Conservation (phyloP, 495 filamentous ascomycete species). For the Pyrenula aspistea region DNA sequence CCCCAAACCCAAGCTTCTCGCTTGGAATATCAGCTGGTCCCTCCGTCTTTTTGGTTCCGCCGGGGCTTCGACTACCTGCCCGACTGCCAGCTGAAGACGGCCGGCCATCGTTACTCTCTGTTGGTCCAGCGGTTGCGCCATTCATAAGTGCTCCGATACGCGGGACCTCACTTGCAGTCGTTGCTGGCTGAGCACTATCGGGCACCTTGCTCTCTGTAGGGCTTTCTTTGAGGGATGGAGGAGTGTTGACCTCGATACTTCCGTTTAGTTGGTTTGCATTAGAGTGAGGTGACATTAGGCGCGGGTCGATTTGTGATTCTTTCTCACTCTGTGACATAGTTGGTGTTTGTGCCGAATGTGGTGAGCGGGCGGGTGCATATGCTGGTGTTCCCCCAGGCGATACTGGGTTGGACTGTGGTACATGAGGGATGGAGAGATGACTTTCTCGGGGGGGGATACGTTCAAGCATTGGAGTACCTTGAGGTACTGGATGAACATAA, state of each 20-base stretch:
- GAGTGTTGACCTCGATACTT: constrained; percentile 12
- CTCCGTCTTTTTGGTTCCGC: constrained; percentile 22
- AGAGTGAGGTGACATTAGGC: constrained; percentile 26
- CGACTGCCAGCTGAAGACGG: constrained; percentile 13
- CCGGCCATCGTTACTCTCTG: constrained; percentile 22
- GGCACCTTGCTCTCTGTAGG: constrained; percentile 16
- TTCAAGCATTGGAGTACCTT: constrained; percentile 1
- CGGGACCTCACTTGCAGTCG: constrained; percentile 30
- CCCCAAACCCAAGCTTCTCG: constrained; percentile 49
- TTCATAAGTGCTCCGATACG: constrained; percentile 41
- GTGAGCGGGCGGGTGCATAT: neutral
- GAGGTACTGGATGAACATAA: constrained; percentile 13
- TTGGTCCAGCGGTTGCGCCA: constrained; percentile 26
- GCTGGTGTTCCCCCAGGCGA: neutral
- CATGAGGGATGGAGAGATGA: constrained; percentile 4
- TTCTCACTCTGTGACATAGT: neutral
- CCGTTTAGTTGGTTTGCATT: constrained; percentile 19
- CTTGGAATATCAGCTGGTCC: constrained; percentile 51
- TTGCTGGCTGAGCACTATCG: constrained; percentile 7
- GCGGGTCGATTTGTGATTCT: constrained; percentile 14
- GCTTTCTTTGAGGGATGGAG: constrained; percentile 20
- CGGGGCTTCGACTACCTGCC: constrained; percentile 19
- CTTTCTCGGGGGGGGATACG: constrained; percentile 8
- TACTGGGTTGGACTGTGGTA: constrained; percentile 8
- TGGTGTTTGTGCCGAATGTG: neutral